These are phyloP conservation scores for Chaetomidium leptoderma DNA, from an alignment of 495 filamentous ascomycete species.

Conservation along the genomic window DNA sequence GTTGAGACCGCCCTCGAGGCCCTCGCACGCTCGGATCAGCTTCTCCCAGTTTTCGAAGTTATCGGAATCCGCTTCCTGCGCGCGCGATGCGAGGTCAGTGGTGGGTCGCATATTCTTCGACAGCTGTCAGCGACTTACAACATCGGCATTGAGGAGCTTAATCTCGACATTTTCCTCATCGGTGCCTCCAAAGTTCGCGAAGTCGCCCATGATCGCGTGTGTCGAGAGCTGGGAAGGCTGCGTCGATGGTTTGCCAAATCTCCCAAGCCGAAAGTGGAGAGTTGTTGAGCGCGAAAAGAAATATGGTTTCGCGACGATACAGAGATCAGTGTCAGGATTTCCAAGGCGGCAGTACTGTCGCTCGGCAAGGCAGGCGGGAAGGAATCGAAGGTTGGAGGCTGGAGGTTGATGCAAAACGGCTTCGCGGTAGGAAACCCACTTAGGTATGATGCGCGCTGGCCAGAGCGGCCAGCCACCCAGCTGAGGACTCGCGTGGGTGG, in stretches of 20 bases:
- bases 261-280: neutral
- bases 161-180: conserved; percentile 86
- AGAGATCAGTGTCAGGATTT: neutral
- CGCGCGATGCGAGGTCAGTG: conserved; percentile 9
- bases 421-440: conserved; percentile 6
- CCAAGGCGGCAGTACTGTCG: neutral
- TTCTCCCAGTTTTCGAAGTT: conserved; percentile 95
- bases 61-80: conserved; percentile 70
- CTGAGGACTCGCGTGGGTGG: too few relatives aligned
- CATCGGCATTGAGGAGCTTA: conserved; percentile 67
- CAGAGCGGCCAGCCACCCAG: neutral
- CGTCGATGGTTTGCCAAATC: neutral
- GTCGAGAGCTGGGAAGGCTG: neutral
- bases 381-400: conserved; percentile 15
- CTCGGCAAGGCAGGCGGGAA: neutral
- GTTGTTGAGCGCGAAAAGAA: neutral
- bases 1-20: conserved; percentile 87
- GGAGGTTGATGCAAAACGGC: conserved; percentile 20
- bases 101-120: neutral
- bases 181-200: conserved; percentile 62
- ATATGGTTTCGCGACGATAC: neutral
- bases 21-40: conserved; percentile 75
- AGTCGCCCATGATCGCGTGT: conserved; percentile 40
- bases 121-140: conserved; percentile 54
- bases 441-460: conserved; percentile 13